Percentiles rank a stretch among this genome's conserved stretches.
Conservation (phyloP, 2,329 filamentous ascomycete genomes). For the Xenoacremonium recifei region DNA sequence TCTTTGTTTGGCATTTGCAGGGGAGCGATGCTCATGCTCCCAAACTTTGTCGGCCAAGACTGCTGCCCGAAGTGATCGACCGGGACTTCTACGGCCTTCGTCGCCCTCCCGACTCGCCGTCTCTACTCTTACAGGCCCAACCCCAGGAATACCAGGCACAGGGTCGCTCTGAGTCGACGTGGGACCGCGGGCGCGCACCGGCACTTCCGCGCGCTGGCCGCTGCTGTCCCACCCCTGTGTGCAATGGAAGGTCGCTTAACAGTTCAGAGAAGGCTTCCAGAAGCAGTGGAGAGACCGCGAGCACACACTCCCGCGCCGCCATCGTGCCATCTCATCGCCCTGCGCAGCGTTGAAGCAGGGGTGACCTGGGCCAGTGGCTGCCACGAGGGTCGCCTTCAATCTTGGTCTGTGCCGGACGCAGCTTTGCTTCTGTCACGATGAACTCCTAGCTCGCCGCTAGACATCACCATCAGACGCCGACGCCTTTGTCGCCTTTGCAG, state of each 20-base stretch:
- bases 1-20: no score
- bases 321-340: slow-evolving; percentile 1
- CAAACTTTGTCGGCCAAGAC: no score
- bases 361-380: slow-evolving; percentile 26
- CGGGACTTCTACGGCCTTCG: neutral
- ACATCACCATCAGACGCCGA: slow-evolving; percentile 2
- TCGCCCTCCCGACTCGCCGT: no score
- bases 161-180: slow-evolving; percentile 20
- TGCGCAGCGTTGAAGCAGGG: slow-evolving; percentile 14
- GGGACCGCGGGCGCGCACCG: slow-evolving; percentile 1
- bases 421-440: slow-evolving; percentile 24
- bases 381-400: slow-evolving; percentile 23
- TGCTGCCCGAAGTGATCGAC: no score
- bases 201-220: slow-evolving; percentile 17
- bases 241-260: no score
- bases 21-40: no score
- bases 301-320: slow-evolving; percentile 13
- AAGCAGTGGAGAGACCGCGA: slow-evolving; percentile 21
- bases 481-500: slow-evolving; percentile 7
- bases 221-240: no score
- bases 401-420: slow-evolving; percentile 8
- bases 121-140: slow-evolving; percentile 14
- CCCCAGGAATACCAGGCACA: slow-evolving; percentile 15
- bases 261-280: slow-evolving; percentile 27
- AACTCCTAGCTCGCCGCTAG: slow-evolving; percentile 17